Evolutionary conservation across 2,329 filamentous ascomycete genomes (phyloP).

Genomic region (Pseudomassariella vexata): DNA sequence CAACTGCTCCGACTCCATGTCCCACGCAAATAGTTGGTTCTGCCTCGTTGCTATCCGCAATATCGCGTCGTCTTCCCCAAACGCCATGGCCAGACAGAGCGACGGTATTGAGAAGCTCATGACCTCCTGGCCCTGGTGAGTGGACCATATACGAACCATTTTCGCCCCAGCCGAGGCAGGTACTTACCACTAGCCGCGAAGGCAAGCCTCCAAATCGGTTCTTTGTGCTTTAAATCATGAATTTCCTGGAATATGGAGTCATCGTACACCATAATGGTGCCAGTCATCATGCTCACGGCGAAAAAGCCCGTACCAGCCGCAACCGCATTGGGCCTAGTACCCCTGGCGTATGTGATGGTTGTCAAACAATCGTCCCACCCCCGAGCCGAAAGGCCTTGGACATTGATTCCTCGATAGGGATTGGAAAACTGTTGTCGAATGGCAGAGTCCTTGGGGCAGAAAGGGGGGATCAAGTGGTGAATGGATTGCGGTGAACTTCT

Average conservation of each 20-base stretch:
- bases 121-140: conserved; percentile 3
- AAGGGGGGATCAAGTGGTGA: conserved; percentile 7
- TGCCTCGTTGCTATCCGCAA: conserved; percentile 11
- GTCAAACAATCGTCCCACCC: conserved; percentile 8
- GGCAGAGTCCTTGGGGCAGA: conserved; percentile 7
- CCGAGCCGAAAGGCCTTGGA: conserved; percentile 1
- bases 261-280: neutral
- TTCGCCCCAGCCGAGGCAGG: conserved; percentile 1
- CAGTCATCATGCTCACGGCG: conserved; percentile 1
- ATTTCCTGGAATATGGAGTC: neutral
- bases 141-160: conserved; percentile 8
- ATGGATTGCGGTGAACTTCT: conserved; percentile 4
- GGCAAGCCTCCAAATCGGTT: neutral
- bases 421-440: conserved; percentile 3
- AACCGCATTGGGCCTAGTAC: neutral
- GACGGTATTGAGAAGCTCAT: conserved; percentile 7
- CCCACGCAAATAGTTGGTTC: conserved; percentile 14
- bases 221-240: neutral
- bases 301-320: neutral
- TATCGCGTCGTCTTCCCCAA: conserved; percentile 11
- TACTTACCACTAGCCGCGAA: neutral
- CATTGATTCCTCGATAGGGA: neutral
- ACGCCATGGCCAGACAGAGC: conserved; percentile 10
- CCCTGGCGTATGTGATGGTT: conserved; percentile 1
- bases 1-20: conserved; percentile 5